These are phyloP conservation scores for Suillus variegatus DNA, from an alignment of 768 basidiomycete genomes.

Conservation along the genomic window DNA sequence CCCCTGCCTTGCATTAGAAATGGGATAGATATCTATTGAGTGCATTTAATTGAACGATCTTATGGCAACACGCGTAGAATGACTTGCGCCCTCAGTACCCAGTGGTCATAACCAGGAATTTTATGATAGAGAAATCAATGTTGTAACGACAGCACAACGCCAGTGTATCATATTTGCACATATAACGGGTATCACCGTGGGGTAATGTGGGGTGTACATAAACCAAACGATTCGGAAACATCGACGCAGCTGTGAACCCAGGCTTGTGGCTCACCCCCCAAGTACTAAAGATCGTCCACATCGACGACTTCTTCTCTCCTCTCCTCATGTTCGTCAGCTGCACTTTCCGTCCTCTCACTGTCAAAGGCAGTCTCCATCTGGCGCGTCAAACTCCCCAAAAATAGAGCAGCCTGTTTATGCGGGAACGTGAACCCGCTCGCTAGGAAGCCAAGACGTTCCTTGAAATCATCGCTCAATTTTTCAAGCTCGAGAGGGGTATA, in stretches of 20 bases:
- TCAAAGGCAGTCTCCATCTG: constrained; percentile 5
- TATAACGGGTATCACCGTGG: background rate
- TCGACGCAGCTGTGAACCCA: background rate
- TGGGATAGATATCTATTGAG: background rate
- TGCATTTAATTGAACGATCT: background rate
- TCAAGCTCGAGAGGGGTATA: constrained; percentile 69
- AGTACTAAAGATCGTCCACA: background rate
- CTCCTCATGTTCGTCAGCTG: background rate
- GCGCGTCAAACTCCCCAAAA: constrained; percentile 36
- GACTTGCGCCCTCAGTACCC: background rate
- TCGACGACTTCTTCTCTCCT: background rate
- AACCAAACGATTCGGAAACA: background rate
- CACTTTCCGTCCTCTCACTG: background rate
- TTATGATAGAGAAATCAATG: background rate
- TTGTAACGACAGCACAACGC: background rate
- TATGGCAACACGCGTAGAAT: background rate
- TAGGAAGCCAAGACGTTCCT: constrained; percentile 63
- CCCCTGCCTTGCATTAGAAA: background rate
- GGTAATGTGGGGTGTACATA: background rate
- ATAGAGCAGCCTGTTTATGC: constrained; percentile 63
- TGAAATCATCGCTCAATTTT: constrained; percentile 56
- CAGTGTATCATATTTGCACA: background rate
- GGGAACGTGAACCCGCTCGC: constrained; percentile 67
- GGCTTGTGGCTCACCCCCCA: background rate
- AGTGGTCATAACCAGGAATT: background rate